Evolutionary conservation across 2,329 filamentous ascomycete species (phyloP), one percentile per base, ranked within the genome.

Genomic region (Emmonsiellopsis sp.): DNA sequence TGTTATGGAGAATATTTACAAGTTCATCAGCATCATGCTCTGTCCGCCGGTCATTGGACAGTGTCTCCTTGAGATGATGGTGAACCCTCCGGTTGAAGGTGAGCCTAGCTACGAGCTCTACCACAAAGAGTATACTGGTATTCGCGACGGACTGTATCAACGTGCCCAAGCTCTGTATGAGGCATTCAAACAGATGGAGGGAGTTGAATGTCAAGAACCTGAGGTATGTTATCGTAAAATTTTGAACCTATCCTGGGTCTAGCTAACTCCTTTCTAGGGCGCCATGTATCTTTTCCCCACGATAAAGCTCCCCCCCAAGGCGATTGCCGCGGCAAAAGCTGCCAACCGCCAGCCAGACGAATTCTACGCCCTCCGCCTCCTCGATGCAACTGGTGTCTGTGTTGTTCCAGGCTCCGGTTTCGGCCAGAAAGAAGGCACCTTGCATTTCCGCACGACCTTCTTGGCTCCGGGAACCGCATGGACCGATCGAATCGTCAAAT

Each of bases 221-320:
- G 87, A 82, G 67, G 80, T 83, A 70, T 55, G 73, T 70, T 44
- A 43, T 13, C 16, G 40, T 38, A 7, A 26, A 20, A 30, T 16
- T 38, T 31, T 20, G 20, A 20, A 20, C 20, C 20, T 20, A 20
- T 20, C 26, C 3, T 13, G 13, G 11, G 26, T 34, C 40, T 34
- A 35, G 32, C 51, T 45, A 45, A 45, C 52, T 32, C 26, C 35
- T 13, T 30, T n/a, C n/a, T 59, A 95, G 80, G 93, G 93, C 56
- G 86, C 87, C 68, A 98, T 98, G 93, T 98, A 98, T 76, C 86
- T 98, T 65, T 98, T 97, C 82, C 93, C 93, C 26, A 93, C 89
- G 62, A 95, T 98, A 73, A 83, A 77, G 35, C 77, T 98, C 26
- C 82, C 93, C 1, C 62, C 73, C 26, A 89, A 88, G 73, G 93